phyloP scores from a whole-genome alignment of 2,329 filamentous ascomycete species.

The Paecilomyces fulvus region DNA sequence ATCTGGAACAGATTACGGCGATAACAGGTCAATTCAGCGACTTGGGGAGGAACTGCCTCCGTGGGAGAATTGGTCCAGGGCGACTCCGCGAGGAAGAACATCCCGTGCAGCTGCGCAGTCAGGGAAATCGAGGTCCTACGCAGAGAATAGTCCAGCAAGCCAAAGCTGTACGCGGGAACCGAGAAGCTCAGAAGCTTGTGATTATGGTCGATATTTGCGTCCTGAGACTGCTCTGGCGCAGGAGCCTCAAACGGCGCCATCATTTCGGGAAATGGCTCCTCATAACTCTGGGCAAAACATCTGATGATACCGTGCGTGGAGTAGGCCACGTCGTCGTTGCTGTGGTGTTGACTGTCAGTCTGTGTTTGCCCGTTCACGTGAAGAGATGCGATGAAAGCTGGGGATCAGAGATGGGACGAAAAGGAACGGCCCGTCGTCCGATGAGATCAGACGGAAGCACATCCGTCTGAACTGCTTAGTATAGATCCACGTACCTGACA shows the following conservation, averaged over 20 bases:
- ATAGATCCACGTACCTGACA: slow-evolving; percentile 43
- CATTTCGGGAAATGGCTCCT: slow-evolving; percentile 47
- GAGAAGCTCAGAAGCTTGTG: slow-evolving; percentile 70
- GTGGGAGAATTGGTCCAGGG: slow-evolving; percentile 51
- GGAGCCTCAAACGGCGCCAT: slow-evolving; percentile 35
- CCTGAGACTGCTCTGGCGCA: slow-evolving; percentile 41
- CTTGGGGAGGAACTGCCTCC: slow-evolving; percentile 48
- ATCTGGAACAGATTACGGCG: slow-evolving; percentile 94
- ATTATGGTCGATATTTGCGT: slow-evolving; percentile 54
- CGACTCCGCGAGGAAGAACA: slow-evolving; percentile 61
- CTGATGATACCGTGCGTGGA: slow-evolving; percentile 39
- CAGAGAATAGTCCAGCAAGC: slow-evolving; percentile 52
- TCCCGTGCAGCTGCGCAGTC: slow-evolving; percentile 56
- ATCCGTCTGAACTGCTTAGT: slow-evolving; percentile 8
- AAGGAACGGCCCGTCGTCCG: slow-evolving; percentile 3
- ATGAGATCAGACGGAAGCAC: not conserved
- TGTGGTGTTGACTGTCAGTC: slow-evolving; percentile 21
- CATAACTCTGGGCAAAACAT: slow-evolving; percentile 41
- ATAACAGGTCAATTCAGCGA: slow-evolving; percentile 80
- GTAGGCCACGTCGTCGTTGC: slow-evolving; percentile 46
- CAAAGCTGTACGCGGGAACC: slow-evolving; percentile 52
- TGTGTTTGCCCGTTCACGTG: not conserved
- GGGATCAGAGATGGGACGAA: slow-evolving; percentile 8
- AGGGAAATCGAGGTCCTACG: slow-evolving; percentile 49
- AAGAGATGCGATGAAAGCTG: slow-evolving; percentile 2